These are phyloP conservation scores for Viridothelium virens DNA, from an alignment of 495 filamentous ascomycete genomes.

Conservation along the genomic window DNA sequence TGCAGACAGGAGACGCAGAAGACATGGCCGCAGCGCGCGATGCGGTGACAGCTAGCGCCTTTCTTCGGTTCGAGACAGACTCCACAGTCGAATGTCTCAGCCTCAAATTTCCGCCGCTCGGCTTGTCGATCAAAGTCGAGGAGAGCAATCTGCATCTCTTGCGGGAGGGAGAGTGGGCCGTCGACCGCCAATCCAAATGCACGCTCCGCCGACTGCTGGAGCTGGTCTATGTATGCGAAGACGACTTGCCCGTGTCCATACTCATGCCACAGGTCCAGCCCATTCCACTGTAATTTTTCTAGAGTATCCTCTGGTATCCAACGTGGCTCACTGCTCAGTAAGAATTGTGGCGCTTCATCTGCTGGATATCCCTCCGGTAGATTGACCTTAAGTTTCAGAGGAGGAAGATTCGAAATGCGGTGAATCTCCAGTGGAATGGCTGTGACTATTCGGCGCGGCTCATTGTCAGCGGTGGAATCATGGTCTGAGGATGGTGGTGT, in stretches of 20 bases:
- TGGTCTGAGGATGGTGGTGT: conserved; percentile 44
- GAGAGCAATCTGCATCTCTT: conserved; percentile 61
- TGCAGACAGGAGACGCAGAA: conserved; percentile 81
- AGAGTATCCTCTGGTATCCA: conserved; percentile 62
- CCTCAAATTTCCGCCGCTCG: conserved; percentile 64
- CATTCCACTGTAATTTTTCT: conserved; percentile 53
- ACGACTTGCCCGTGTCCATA: conserved; percentile 67
- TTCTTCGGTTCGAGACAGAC: conserved; percentile 91
- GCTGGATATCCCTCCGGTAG: conserved; percentile 73
- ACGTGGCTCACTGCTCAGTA: conserved; percentile 54
- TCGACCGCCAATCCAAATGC: conserved; percentile 61
- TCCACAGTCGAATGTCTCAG: conserved; percentile 80
- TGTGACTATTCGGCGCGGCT: conserved; percentile 16
- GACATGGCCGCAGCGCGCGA: conserved; percentile 77
- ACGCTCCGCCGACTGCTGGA: conserved; percentile 70
- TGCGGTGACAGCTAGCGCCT: conserved; percentile 66
- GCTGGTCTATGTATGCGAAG: conserved; percentile 76
- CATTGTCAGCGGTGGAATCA: conserved; percentile 16
- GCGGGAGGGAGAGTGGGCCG: conserved; percentile 44
- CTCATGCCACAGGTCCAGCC: conserved; percentile 68
- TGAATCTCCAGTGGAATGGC: conserved; percentile 45
- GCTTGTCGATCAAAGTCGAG: conserved; percentile 71
- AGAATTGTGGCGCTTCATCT: conserved; percentile 54
- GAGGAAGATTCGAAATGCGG: conserved; percentile 65
- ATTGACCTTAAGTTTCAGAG: conserved; percentile 58